phyloP scores from a whole-genome alignment of 495 filamentous ascomycete genomes.

The Penicillium subrubescens region DNA sequence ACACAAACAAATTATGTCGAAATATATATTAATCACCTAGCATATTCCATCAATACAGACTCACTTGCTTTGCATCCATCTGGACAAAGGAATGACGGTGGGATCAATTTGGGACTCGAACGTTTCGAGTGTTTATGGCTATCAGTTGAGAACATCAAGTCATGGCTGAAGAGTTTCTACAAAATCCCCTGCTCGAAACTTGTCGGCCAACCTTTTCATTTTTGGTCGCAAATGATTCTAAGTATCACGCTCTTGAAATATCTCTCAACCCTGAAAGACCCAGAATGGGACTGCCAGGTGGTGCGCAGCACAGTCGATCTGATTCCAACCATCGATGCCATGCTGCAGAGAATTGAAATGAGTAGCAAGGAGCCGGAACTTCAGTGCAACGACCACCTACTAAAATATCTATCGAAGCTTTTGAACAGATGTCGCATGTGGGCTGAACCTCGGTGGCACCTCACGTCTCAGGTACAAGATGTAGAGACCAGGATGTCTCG shows the following conservation, averaged over 20 bases:
- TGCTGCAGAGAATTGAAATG: slow-evolving; percentile 28
- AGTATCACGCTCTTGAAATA: slow-evolving; percentile 39
- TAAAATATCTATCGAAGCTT: slow-evolving; percentile 30
- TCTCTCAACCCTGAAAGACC: slow-evolving; percentile 41
- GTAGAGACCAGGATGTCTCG: not conserved
- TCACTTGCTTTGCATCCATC: slow-evolving; percentile 17
- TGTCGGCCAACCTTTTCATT: slow-evolving; percentile 34
- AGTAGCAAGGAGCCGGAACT: slow-evolving; percentile 29
- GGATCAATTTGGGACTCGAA: slow-evolving; percentile 27
- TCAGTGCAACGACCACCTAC: slow-evolving; percentile 31
- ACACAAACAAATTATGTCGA: slow-evolving; percentile 38
- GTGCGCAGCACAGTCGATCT: slow-evolving; percentile 38
- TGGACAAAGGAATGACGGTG: slow-evolving; percentile 6
- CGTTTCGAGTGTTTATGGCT: slow-evolving; percentile 38
- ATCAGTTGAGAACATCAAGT: slow-evolving; percentile 38
- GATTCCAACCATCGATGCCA: slow-evolving; percentile 29
- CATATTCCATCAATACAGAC: slow-evolving; percentile 26
- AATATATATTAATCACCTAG: slow-evolving; percentile 39
- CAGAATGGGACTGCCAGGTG: slow-evolving; percentile 42
- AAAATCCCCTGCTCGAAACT: slow-evolving; percentile 24
- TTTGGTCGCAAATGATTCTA: slow-evolving; percentile 41
- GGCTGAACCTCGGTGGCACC: slow-evolving; percentile 21
- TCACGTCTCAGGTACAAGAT: slow-evolving; percentile 7
- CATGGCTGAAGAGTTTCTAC: slow-evolving; percentile 38
- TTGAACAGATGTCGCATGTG: slow-evolving; percentile 27